Base-by-base conservation (phyloP, 2,329 filamentous ascomycete genomes). In the Penicillium sp. region DNA sequence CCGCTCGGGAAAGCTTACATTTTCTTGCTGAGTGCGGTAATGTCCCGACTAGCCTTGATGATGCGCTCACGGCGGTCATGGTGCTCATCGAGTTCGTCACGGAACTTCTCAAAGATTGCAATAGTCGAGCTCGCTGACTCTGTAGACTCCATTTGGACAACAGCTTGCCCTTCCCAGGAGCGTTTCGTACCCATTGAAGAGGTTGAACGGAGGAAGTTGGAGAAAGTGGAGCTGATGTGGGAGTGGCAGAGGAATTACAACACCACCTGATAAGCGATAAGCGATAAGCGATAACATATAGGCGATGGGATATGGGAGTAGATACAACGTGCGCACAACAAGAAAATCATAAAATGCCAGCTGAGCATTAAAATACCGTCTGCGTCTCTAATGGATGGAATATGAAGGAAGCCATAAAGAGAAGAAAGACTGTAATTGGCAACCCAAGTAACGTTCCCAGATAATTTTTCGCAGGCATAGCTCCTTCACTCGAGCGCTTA, bases 21-120 rank as follows among this genome's bases (percentile, higher is more conserved):
- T 81, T 98, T 99, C 83, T 99, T 99, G 78, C 92, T 97, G 57
- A 93, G 82, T 0, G 92, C 93, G 6, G 95, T 99, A 60, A 99
- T 91, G 76, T 99, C 95, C 64, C 94, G 84, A 8, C 92, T 96
- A 2, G 89, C 89, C 81, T 98, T 99, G 73, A 96, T 91, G 68
- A 97, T 87, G 56, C 90, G 87, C 80, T 97, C 93, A 59, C 93
- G 86, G 16, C 95, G 89, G 78, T 98, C 95, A 76, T 99, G 92
- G 75, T 98, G 94, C 78, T 95, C 87, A 73, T 99, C 95, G 30
- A 99, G 83, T 78, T 97, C 93, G 71, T 89, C 84, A 55, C 93
- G 89, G 75, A 98, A 97, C 7, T 76, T 80, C 76, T 92, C 89
- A 75, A 99, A 99, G 84, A 98, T 93, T 66, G 88, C 75, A 62